Conservation (phyloP, 2,329 filamentous ascomycete species). For the Coniochaeta sp. region DNA sequence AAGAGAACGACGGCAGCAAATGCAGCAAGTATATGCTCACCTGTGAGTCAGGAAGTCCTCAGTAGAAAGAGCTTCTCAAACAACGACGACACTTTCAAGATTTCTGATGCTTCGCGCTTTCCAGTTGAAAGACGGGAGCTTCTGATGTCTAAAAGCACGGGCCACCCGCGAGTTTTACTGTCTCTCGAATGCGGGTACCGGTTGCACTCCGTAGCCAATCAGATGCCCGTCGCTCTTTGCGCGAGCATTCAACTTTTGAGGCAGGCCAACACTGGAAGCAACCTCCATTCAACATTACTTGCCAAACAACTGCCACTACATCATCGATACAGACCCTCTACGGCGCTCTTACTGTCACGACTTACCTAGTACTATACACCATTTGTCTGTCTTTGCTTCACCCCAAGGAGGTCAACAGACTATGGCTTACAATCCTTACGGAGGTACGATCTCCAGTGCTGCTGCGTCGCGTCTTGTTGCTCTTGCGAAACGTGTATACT, state of each 20-base stretch:
- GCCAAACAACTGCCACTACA: background rate
- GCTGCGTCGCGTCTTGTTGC: background rate
- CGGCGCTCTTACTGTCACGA: background rate
- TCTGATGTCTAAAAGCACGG: background rate
- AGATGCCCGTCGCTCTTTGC: background rate
- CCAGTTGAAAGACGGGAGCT: background rate
- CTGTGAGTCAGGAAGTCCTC: too few species aligned
- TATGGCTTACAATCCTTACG: conserved; percentile 57
- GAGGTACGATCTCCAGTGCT: conserved; percentile 29
- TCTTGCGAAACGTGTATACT: background rate
- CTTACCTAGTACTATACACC: background rate
- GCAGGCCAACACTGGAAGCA: background rate
- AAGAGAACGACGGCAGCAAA: background rate
- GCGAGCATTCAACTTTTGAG: background rate
- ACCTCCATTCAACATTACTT: background rate
- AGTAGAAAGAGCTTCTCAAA: too few species aligned
- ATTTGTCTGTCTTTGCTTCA: background rate
- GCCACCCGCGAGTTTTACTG: background rate
- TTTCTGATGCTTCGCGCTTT: background rate
- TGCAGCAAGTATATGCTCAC: too few species aligned
- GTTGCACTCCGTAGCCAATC: background rate
- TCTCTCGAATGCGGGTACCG: background rate
- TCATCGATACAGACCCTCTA: background rate
- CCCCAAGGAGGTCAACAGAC: background rate
- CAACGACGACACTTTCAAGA: background rate